Conservation (phyloP, 805 yeast genomes). For the Brettanomyces sp. region DNA sequence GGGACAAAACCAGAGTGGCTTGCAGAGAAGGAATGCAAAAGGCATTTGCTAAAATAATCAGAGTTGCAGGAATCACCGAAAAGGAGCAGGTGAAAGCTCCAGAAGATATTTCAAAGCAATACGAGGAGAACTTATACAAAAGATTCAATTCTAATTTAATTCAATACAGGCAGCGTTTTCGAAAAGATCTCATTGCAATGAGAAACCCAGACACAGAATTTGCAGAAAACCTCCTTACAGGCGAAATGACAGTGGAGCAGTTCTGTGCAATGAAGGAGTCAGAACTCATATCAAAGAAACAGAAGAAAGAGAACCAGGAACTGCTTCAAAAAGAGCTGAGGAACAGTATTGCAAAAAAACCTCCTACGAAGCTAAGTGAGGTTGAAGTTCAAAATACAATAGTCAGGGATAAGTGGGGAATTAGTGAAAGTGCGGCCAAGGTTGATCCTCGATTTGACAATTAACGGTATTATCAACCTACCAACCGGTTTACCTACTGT, state of each 20-base stretch:
- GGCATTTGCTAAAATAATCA: conserved; percentile 7
- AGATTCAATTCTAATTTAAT: conserved; percentile 9
- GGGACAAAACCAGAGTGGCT: conserved; percentile 19
- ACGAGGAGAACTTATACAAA: conserved; percentile 18
- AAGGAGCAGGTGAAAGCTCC: conserved; percentile 1
- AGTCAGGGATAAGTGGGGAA: conserved; percentile 26
- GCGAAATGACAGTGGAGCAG: conserved; percentile 11
- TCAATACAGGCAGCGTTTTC: conserved; percentile 18
- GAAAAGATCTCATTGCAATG: conserved; percentile 25
- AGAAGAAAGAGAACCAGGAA: conserved; percentile 19
- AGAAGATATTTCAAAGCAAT: conserved; percentile 9
- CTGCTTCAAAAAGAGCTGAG: conserved; percentile 22
- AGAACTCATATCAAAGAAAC: conserved; percentile 19
- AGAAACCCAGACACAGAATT: conserved; percentile 19
- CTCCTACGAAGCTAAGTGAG: conserved; percentile 21
- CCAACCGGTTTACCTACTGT: background rate
- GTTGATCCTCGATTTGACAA: conserved; percentile 21
- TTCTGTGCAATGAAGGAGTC: conserved; percentile 15
- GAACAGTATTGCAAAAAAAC: conserved; percentile 16
- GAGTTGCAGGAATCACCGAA: conserved; percentile 1
- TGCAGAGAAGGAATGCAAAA: conserved; percentile 13
- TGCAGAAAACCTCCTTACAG: conserved; percentile 12
- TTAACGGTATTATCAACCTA: background rate
- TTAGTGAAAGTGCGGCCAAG: conserved; percentile 26
- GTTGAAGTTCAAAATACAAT: conserved; percentile 18